Conservation (phyloP, 2,329 filamentous ascomycete species). For the Calonectria multiphialidica region DNA sequence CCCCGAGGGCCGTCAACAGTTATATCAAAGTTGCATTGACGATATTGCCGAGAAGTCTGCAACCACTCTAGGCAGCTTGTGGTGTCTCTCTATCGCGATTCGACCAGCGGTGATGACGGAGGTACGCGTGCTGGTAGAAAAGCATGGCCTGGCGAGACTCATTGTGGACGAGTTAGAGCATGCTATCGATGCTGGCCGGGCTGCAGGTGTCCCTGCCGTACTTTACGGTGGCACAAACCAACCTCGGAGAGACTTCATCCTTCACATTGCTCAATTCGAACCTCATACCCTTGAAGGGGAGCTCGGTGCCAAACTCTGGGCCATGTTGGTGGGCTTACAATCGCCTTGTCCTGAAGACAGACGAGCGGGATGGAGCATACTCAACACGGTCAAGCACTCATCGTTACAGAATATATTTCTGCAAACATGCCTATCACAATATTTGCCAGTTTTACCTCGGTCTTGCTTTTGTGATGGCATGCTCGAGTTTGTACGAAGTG, state of each 20-base stretch:
- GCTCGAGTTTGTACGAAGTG: constrained; percentile 71
- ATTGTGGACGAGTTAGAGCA: constrained; percentile 75
- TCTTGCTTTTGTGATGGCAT: constrained; percentile 71
- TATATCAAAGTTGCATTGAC: constrained; percentile 75
- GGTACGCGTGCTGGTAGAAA: constrained; percentile 67
- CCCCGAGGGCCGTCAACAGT: constrained; percentile 66
- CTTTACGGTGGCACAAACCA: constrained; percentile 62
- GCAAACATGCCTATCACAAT: constrained; percentile 63
- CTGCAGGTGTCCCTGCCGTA: constrained; percentile 55
- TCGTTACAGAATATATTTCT: constrained; percentile 68
- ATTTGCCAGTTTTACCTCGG: constrained; percentile 69
- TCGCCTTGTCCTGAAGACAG: constrained; percentile 72
- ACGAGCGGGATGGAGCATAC: constrained; percentile 76
- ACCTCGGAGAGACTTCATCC: constrained; percentile 69
- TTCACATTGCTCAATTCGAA: constrained; percentile 69
- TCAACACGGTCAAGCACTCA: constrained; percentile 61
- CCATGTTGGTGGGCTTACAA: constrained; percentile 75
- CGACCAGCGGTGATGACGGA: constrained; percentile 61
- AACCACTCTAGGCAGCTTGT: constrained; percentile 80
- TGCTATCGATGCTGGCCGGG: constrained; percentile 51
- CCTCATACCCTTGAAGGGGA: constrained; percentile 72
- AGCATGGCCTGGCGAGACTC: constrained; percentile 72
- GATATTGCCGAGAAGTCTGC: constrained; percentile 74
- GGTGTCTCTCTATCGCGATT: constrained; percentile 68
- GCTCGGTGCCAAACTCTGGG: constrained; percentile 76